Evolutionary conservation across 257 asterid species (phyloP).

Genomic region (Orobanche coerulescens): DNA sequence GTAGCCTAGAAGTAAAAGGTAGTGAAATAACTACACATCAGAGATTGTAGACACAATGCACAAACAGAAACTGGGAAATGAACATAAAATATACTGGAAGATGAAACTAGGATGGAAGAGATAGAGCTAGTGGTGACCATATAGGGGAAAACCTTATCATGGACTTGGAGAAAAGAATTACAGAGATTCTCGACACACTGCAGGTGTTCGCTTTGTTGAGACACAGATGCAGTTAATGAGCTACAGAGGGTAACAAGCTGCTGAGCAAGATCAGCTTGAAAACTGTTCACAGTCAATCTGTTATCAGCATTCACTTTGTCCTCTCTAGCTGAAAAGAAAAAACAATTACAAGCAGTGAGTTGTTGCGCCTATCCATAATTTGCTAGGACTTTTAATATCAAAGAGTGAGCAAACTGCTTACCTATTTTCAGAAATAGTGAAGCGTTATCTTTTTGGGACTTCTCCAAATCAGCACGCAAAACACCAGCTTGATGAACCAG

Average conservation of each 20-base stretch:
- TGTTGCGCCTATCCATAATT: background rate
- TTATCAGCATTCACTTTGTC: conserved; percentile 62
- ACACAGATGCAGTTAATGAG: conserved; percentile 45
- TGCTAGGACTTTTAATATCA: background rate
- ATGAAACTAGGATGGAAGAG: background rate
- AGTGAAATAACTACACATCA: background rate
- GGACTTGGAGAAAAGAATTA: conserved; percentile 49
- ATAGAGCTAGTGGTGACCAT: background rate
- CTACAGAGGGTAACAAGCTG: conserved; percentile 55
- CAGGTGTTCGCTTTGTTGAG: conserved; percentile 60
- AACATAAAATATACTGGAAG: background rate
- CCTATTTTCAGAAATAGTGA: conserved; percentile 64
- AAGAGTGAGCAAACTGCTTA: conserved; percentile 18
- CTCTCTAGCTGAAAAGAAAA: conserved; percentile 53
- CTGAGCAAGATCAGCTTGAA: conserved; percentile 55
- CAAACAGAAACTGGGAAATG: background rate
- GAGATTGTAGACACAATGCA: background rate
- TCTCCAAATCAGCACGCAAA: conserved; percentile 74
- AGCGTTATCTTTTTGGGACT: conserved; percentile 54
- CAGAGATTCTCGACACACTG: conserved; percentile 58
- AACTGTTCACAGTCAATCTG: conserved; percentile 50
- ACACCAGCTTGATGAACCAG: conserved; percentile 76
- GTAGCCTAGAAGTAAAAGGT: conserved; percentile 36
- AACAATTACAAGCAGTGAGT: conserved; percentile 19
- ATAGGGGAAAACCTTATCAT: conserved; percentile 44